Evolutionary conservation across 2,329 filamentous ascomycete species (phyloP).

Genomic region (Pyrenochaeta sp.): DNA sequence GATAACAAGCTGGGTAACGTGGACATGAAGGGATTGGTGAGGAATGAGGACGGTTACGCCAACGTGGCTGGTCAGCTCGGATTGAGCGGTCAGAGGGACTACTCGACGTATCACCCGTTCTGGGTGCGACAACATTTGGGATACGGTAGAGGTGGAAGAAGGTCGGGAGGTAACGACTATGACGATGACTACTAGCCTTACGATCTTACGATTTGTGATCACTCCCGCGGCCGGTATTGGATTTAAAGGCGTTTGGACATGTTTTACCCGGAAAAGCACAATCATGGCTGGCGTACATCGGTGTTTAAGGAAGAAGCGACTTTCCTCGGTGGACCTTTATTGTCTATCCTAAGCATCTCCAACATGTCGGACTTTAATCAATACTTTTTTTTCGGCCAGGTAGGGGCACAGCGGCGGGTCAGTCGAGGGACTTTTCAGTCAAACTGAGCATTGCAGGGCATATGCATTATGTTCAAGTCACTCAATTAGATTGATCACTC

Average conservation of each 20-base stretch:
- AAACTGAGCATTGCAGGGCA: background rate
- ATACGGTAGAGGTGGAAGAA: slow-evolving; percentile 5
- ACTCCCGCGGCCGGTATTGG: background rate
- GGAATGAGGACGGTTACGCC: slow-evolving; percentile 65
- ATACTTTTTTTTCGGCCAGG: background rate
- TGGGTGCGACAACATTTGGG: slow-evolving; percentile 32
- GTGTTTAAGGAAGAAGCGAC: background rate
- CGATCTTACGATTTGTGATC: background rate
- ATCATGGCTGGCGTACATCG: background rate
- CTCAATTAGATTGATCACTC: background rate
- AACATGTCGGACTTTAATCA: background rate
- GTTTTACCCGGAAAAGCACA: background rate
- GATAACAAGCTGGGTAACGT: slow-evolving; percentile 49
- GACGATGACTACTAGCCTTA: slow-evolving; percentile 2
- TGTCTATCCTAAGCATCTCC: background rate
- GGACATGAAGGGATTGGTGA: slow-evolving; percentile 54
- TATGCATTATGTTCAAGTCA: background rate
- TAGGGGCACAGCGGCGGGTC: background rate
- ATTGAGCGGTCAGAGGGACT: slow-evolving; percentile 58
- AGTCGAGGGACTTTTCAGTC: background rate
- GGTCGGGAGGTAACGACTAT: slow-evolving; percentile 3
- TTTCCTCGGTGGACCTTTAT: background rate
- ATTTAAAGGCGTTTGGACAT: background rate
- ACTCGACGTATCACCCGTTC: slow-evolving; percentile 36
- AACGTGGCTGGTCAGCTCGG: slow-evolving; percentile 70